Conservation (phyloP, 208 protist species). For the Trichomonas tenax region DNA sequence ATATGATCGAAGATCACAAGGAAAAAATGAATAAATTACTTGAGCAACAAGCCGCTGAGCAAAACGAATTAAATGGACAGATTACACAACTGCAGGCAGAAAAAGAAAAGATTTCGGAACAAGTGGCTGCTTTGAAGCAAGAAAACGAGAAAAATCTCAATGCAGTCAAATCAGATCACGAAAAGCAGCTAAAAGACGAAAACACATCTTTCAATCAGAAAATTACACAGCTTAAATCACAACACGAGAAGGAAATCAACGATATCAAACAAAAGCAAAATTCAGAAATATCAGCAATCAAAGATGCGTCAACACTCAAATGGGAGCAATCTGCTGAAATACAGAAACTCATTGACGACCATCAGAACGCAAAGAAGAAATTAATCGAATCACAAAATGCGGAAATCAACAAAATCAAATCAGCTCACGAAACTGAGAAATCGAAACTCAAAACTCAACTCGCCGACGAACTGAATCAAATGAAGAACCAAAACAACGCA, state of each 20-base stretch:
- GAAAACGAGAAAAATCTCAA: not conserved
- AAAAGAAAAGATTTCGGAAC: not conserved
- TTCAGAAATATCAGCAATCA: not conserved
- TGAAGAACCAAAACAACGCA: not conserved
- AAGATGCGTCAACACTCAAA: not conserved
- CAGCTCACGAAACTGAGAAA: not conserved
- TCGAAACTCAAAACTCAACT: not conserved
- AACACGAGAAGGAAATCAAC: not conserved
- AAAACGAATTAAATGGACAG: not conserved
- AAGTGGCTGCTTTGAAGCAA: not conserved
- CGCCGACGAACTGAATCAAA: not conserved
- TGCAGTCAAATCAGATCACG: not conserved
- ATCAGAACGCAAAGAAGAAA: not conserved
- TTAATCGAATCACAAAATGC: not conserved
- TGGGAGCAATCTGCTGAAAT: not conserved
- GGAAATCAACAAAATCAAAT: not conserved
- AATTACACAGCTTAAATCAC: not conserved
- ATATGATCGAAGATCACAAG: not conserved
- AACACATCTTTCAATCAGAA: not conserved
- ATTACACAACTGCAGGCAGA: not conserved
- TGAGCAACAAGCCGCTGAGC: not conserved
- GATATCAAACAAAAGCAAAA: not conserved
- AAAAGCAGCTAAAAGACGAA: not conserved
- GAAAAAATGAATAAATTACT: not conserved
- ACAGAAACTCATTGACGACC: not conserved